These are phyloP conservation scores for Xylaria sp. DNA, from an alignment of 2,329 filamentous ascomycete species.

Conservation along the genomic window DNA sequence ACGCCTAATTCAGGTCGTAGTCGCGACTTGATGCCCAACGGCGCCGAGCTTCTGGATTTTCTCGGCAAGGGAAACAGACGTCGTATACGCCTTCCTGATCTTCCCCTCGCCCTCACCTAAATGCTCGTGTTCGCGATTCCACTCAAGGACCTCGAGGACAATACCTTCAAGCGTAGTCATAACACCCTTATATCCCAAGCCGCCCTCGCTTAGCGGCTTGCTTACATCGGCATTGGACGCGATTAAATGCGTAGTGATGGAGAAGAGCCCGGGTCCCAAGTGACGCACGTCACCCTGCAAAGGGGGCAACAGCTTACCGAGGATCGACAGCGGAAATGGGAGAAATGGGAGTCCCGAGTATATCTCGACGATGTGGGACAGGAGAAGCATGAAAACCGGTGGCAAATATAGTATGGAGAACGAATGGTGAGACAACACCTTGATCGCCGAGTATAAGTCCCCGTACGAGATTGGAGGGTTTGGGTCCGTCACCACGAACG, in stretches of 20 bases:
- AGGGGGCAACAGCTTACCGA: slow-evolving; percentile 38
- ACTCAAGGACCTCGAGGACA: slow-evolving; percentile 48
- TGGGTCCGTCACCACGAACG: slow-evolving; percentile 50
- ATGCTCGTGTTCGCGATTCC: slow-evolving; percentile 46
- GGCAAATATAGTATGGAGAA: slow-evolving; percentile 43
- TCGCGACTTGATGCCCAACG: slow-evolving; percentile 22
- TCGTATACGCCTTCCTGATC: slow-evolving; percentile 42
- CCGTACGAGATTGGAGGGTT: slow-evolving; percentile 48
- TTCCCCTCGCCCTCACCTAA: slow-evolving; percentile 8
- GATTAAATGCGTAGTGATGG: slow-evolving; percentile 48
- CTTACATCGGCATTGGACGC: slow-evolving; percentile 43
- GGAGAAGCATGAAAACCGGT: slow-evolving; percentile 44
- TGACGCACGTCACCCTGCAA: slow-evolving; percentile 44
- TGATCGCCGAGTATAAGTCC: slow-evolving; percentile 45
- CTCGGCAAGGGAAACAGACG: slow-evolving; percentile 47
- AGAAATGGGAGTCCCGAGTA: slow-evolving; percentile 43
- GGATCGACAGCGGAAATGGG: slow-evolving; percentile 29
- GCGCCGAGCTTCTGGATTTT: slow-evolving; percentile 42
- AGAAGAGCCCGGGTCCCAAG: slow-evolving; percentile 49
- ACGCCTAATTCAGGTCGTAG: no score
- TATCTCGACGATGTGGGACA: slow-evolving; percentile 46
- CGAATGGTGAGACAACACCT: slow-evolving; percentile 43
- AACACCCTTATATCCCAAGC: slow-evolving; percentile 47
- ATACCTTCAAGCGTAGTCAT: slow-evolving; percentile 49
- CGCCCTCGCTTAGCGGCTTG: slow-evolving; percentile 43